Conservation (phyloP, 2,329 filamentous ascomycete species). For the Ascochyta lentis region DNA sequence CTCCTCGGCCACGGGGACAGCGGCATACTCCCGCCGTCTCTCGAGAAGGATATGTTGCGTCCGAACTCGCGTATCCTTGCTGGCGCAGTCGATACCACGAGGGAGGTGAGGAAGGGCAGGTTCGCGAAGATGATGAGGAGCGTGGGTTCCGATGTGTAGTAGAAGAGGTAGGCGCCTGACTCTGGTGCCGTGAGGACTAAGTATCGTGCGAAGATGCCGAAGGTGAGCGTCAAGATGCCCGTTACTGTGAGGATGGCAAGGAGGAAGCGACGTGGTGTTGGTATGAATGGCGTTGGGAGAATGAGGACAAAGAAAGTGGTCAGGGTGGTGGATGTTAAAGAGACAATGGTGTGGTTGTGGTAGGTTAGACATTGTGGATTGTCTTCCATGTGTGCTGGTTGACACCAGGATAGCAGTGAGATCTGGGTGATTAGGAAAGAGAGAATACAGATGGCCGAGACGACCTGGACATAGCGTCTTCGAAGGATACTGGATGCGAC, state of each 20-base stretch:
- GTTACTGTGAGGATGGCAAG: slow-evolving; percentile 28
- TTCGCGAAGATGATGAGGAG: slow-evolving; percentile 35
- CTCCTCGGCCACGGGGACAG: slow-evolving; percentile 29
- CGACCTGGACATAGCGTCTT: slow-evolving; percentile 18
- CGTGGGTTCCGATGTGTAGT: slow-evolving; percentile 26
- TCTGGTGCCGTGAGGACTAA: slow-evolving; percentile 16
- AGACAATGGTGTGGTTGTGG: slow-evolving; percentile 24
- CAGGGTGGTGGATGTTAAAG: slow-evolving; percentile 15
- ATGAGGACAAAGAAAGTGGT: slow-evolving; percentile 30
- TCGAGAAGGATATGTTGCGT: slow-evolving; percentile 18
- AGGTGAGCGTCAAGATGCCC: slow-evolving; percentile 22
- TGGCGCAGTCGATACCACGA: slow-evolving; percentile 26
- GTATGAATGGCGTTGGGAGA: slow-evolving; percentile 35
- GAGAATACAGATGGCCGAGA: slow-evolving; percentile 24
- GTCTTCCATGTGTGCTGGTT: slow-evolving; percentile 9
- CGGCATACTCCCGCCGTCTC: slow-evolving; percentile 6
- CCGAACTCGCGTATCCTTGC: slow-evolving; percentile 22
- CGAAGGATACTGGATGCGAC: slow-evolving; percentile 12
- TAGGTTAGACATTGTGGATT: slow-evolving; percentile 31
- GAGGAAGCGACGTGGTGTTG: slow-evolving; percentile 34
- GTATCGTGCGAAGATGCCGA: slow-evolving; percentile 27
- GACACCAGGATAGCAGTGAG: slow-evolving; percentile 31
- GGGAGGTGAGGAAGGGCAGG: slow-evolving; percentile 36
- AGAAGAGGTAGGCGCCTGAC: slow-evolving; percentile 20
- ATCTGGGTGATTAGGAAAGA: slow-evolving; percentile 31